Evolutionary conservation across 805 yeast genomes (phyloP), one percentile per base, ranked within the genome.

Genomic region (Wickerhamiella sergipiensis): DNA sequence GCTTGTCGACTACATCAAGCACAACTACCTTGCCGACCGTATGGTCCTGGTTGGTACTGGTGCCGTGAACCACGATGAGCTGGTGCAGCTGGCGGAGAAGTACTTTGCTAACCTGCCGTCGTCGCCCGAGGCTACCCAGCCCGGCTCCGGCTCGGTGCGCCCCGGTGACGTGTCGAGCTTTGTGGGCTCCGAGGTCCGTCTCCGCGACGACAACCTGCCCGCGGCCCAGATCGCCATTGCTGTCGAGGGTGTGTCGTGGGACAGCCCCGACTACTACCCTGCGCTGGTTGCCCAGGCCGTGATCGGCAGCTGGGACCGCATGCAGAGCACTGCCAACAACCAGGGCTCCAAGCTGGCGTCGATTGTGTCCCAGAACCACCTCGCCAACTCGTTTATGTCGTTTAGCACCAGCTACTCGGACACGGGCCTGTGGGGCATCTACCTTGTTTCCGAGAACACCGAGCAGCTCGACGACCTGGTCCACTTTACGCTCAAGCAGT

Each of bases 201-300:
- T 88, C 52, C 81, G 82, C 59, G 96, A 92, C 59, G 79, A 79
- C 55, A 72, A 92, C 1, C 69, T 92, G 61, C 95, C 96, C 31
- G 80, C 80, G 7, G 88, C 97, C 1, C 94, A 92, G 68, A 78
- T 89, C 50, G 98, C 96, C 4, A 70, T 92, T 49, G 92, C 96
- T 12, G 82, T 92, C n/a, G 97, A 92, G 72, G 97, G 99, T 60
- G 96, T 89, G 22, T 83, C 95, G 39, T 92, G 99, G 99, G 83
- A 85, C 38, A 86, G 92, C 2, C 87, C 94, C 10, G 97, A 92
- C 66, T 92, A 89, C 70, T 89, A 88, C 72, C 83, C 94, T 18
- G 96, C 95, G 0, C 75, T 94, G 40, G 95, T 90, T 1, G 94
- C 97, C 6, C 97, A 92, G 71, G 96, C 97, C 10, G 83, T 92